Percentiles rank a stretch among this genome's conserved stretches.
These are phyloP conservation scores for Durusdinium trenchii DNA, from an alignment of 73 alveolate species.

Conservation along the genomic window DNA sequence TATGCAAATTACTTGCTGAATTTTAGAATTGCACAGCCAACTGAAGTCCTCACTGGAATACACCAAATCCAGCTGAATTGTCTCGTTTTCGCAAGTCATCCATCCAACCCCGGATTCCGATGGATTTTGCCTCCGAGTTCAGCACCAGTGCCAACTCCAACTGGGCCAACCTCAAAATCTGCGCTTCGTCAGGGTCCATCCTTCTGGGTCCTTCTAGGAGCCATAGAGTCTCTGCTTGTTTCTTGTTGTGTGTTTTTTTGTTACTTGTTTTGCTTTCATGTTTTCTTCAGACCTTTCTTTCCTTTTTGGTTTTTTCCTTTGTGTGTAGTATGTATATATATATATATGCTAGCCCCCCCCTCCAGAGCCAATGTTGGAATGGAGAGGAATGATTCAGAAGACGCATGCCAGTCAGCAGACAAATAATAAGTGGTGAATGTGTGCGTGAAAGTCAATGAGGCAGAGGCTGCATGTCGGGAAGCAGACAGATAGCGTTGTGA, in stretches of 20 bases:
- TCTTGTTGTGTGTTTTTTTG: too few species aligned
- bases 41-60: background rate
- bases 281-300: too few species aligned
- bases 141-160: conserved; percentile 49
- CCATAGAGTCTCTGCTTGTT: too few species aligned
- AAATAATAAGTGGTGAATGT: background rate
- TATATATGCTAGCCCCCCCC: conserved; percentile 25
- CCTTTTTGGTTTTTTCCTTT: too few species aligned
- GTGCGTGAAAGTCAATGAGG: background rate
- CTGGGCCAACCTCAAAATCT: conserved; percentile 83
- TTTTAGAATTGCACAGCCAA: background rate
- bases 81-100: background rate
- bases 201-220: too few species aligned
- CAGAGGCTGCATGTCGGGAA: background rate
- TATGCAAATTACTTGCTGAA: background rate
- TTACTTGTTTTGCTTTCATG: too few species aligned
- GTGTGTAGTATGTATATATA: background rate
- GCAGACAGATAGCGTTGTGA: background rate
- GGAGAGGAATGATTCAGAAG: background rate
- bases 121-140: conserved; percentile 44
- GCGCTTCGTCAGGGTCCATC: too few species aligned
- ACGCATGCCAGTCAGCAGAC: background rate
- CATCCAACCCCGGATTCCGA: background rate
- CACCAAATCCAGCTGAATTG: background rate
- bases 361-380: background rate